Percentiles rank a stretch among this genome's conserved stretches.
Evolutionary conservation across 1,284 basidiomycete genomes (phyloP).

Genomic region (Meira nashicola): DNA sequence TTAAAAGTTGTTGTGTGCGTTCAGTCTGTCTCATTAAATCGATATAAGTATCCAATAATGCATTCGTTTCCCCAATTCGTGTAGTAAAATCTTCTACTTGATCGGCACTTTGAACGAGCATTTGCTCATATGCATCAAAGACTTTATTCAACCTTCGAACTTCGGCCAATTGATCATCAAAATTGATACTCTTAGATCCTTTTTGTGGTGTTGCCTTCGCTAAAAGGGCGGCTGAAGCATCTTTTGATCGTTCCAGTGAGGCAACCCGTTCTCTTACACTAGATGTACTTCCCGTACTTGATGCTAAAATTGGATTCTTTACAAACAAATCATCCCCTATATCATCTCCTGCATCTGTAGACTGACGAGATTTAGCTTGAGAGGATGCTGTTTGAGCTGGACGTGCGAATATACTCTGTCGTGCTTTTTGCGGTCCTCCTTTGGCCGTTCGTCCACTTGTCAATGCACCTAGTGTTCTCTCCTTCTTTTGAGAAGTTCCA

Average conservation of each 20-base stretch:
- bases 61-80: conserved; percentile 36
- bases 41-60: conserved; percentile 43
- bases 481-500: conserved; percentile 1
- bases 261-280: conserved; percentile 1
- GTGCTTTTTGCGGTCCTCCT: background rate
- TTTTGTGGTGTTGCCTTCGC: background rate
- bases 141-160: conserved; percentile 40
- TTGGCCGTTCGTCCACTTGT: background rate
- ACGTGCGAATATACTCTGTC: conserved; percentile 5
- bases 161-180: conserved; percentile 37
- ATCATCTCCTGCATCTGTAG: background rate
- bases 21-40: conserved; percentile 39
- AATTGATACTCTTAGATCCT: conserved; percentile 22
- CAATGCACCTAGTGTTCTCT: conserved; percentile 1
- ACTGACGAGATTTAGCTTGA: background rate
- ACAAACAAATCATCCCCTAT: background rate
- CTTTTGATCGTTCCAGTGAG: background rate
- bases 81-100: conserved; percentile 45
- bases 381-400: background rate
- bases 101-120: conserved; percentile 30
- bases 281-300: background rate
- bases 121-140: conserved; percentile 44
- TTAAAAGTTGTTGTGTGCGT: conserved; percentile 35
- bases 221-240: background rate
- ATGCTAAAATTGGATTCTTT: background rate